Evolutionary conservation across 441 rosid species (phyloP).

Genomic region (Syzygium malaccense): DNA sequence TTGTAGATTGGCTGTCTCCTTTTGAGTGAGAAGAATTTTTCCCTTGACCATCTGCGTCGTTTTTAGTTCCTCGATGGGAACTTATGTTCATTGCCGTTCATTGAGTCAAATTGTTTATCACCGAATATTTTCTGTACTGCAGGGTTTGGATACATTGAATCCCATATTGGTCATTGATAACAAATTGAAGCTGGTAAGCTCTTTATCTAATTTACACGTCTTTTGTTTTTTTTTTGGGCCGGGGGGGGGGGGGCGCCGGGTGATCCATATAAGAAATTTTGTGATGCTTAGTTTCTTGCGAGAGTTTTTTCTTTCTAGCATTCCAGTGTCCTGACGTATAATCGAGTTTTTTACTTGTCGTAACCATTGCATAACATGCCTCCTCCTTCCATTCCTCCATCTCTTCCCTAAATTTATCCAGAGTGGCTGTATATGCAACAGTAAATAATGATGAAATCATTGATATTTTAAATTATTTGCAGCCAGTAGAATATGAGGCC

Average conservation of each 20-base stretch:
- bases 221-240: not conserved
- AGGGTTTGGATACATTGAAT: conserved; percentile 53
- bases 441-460: not conserved
- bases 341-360: not conserved
- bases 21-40: not conserved
- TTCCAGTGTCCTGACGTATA: not conserved
- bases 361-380: not conserved
- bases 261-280: not conserved
- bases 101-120: not conserved
- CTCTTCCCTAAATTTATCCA: not conserved
- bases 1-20: not conserved
- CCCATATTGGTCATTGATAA: conserved; percentile 42
- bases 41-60: not conserved
- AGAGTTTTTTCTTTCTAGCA: not conserved
- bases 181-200: conserved; percentile 49
- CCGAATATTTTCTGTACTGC: not conserved
- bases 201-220: not conserved
- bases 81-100: not conserved
- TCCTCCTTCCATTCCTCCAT: not conserved
- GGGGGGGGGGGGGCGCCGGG: not conserved
- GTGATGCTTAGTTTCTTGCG: not conserved
- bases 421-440: not conserved
- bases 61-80: not conserved
- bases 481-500: not conserved
- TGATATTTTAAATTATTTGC: not conserved